Evolutionary conservation across 164 flowering plant species (phyloP), one percentile per base, ranked within the genome.

Genomic region (Vitis labrusca): DNA sequence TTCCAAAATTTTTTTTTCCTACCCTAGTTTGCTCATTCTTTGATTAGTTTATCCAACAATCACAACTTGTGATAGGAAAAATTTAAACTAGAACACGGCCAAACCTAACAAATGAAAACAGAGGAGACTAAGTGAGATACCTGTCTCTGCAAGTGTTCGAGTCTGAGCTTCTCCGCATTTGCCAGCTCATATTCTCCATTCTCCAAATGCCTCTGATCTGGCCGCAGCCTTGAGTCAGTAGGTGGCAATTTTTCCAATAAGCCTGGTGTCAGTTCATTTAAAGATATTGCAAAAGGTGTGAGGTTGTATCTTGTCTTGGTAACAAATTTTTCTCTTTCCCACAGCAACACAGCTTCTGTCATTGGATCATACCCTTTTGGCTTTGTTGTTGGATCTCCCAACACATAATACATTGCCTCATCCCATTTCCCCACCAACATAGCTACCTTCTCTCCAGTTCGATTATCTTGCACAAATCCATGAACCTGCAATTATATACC

Each of bases 401-500:
- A 76, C 62, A 96, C 98, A 86, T 93, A 96, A 78, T 93, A 93
- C 92, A 96, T 84, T 64, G 98, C 98, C 69, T 92, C 99, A 75
- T 96, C 99, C 99, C 98, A 96, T 84, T 96, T 96, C 8, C 99
- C 99, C 54, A 96, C 47, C 74, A 96, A 70, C 89, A 92, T 87
- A 23, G 99, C 99, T 11, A 93, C 97, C 83, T 91, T 93, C 69
- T 87, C 82, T 63, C 99, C 99, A 62, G 95, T 93, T 79, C 85
- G 83, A 63, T 95, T 95, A 78, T 95, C 98, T 86, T 93, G 99
- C 69, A 95, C 97, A 80, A 95, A 87, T 50, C 99, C 99, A 73
- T 95, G 99, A 56, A 95, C 97, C 98, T 95, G 83, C 44, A 37
- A 37, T 37, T 37, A 37, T 6, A 37, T 37, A 37, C 6, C 44